Conservation (phyloP, 306 rosid genomes). For the Casuarina glauca region DNA sequence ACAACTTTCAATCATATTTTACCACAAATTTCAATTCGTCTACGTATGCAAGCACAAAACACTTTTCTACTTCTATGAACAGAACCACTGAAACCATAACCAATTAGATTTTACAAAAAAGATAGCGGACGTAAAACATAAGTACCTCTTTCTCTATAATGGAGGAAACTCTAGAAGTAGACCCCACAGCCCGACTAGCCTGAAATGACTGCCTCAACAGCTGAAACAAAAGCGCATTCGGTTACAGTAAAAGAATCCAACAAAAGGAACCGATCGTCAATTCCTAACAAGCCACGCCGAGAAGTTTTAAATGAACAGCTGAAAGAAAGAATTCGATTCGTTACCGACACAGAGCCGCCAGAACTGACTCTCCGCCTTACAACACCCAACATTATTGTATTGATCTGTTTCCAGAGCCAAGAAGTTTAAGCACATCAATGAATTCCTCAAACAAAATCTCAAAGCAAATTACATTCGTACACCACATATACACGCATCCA, state of each 20-base stretch:
- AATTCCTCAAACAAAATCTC: background rate
- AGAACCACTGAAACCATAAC: background rate
- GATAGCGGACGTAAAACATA: background rate
- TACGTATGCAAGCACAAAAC: background rate
- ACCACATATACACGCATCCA: background rate
- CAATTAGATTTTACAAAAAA: background rate
- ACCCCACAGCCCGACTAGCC: constrained; percentile 34
- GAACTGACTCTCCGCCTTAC: constrained; percentile 72
- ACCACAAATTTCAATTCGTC: background rate
- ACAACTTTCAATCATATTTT: background rate
- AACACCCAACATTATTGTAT: constrained; percentile 52
- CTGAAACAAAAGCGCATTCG: constrained; percentile 32
- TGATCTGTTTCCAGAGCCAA: constrained; percentile 27
- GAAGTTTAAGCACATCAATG: constrained; percentile 17
- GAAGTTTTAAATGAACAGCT: background rate
- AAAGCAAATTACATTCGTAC: background rate
- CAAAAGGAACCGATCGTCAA: constrained; percentile 2
- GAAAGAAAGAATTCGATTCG: background rate
- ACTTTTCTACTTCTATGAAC: background rate
- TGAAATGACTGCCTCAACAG: constrained; percentile 42
- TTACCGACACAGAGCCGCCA: constrained; percentile 49
- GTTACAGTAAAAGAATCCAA: constrained; percentile 3
- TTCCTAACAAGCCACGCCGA: background rate
- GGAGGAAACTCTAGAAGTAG: constrained; percentile 48
- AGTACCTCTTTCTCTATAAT: constrained; percentile 53